Conservation (phyloP, 495 filamentous ascomycete genomes). For the Chaetomium tenue region DNA sequence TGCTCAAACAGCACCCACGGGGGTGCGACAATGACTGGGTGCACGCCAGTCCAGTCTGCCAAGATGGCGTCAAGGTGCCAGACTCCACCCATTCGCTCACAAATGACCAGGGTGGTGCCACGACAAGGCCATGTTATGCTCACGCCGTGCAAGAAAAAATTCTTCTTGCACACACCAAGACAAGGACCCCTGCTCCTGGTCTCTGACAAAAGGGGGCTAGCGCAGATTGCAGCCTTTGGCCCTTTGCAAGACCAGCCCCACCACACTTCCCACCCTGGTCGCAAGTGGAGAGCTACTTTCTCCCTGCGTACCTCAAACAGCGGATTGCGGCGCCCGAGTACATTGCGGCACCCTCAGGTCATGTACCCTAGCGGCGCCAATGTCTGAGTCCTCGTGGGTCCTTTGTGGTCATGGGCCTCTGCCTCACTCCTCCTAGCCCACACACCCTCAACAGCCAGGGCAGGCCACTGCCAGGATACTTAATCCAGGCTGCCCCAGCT, state of each 20-base stretch:
- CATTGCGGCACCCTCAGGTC: slow-evolving; percentile 15
- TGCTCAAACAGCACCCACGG: slow-evolving; percentile 9
- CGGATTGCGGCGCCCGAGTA: slow-evolving; percentile 25
- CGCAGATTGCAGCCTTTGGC: slow-evolving; percentile 34
- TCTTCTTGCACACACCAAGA: slow-evolving; percentile 30
- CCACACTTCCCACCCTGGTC: slow-evolving; percentile 23
- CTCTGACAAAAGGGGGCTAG: slow-evolving; percentile 35
- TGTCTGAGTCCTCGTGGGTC: slow-evolving; percentile 38
- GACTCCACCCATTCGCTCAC: slow-evolving; percentile 31
- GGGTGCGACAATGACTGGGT: neutral
- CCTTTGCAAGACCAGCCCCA: slow-evolving; percentile 30
- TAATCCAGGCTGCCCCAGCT: slow-evolving; percentile 37
- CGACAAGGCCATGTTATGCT: slow-evolving; percentile 34
- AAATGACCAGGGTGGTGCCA: slow-evolving; percentile 39
- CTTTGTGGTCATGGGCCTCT: slow-evolving; percentile 42
- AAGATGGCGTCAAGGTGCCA: slow-evolving; percentile 26
- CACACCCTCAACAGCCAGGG: slow-evolving; percentile 30
- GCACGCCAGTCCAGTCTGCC: slow-evolving; percentile 16
- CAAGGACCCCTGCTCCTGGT: slow-evolving; percentile 27
- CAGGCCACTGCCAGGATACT: slow-evolving; percentile 33
- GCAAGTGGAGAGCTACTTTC: slow-evolving; percentile 22
- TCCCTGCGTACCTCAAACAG: slow-evolving; percentile 20
- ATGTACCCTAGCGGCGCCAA: slow-evolving; percentile 30
- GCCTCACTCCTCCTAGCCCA: slow-evolving; percentile 27
- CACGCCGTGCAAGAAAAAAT: slow-evolving; percentile 30